Percentiles rank a stretch among this genome's conserved stretches.
These are phyloP conservation scores for Aspergillus ibericus DNA, from an alignment of 2,329 filamentous ascomycete species.

Conservation along the genomic window DNA sequence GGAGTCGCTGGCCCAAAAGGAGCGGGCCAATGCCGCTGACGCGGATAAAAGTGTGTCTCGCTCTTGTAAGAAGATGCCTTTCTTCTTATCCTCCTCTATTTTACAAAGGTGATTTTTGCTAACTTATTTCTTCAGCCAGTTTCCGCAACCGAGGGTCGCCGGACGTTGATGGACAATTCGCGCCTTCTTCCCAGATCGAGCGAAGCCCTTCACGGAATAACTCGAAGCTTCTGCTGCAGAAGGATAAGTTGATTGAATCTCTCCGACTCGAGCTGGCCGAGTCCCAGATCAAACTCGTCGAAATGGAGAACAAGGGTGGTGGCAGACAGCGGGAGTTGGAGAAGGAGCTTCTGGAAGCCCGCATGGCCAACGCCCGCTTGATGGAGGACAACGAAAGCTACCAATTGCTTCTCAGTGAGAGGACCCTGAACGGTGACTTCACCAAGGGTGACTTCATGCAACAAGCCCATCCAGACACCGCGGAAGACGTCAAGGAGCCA, in stretches of 20 bases:
- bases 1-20: slow-evolving; percentile 79
- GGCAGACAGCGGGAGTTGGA: slow-evolving; percentile 88
- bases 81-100: not conserved
- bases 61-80: slow-evolving; percentile 47
- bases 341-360: slow-evolving; percentile 81
- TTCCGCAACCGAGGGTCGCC: slow-evolving; percentile 56
- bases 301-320: slow-evolving; percentile 89
- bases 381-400: slow-evolving; percentile 99
- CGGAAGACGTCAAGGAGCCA: slow-evolving; percentile 47
- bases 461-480: slow-evolving; percentile 39
- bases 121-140: slow-evolving; percentile 36
- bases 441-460: slow-evolving; percentile 77
- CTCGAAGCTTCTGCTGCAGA: slow-evolving; percentile 87
- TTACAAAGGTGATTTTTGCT: slow-evolving; percentile 14
- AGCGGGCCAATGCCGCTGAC: slow-evolving; percentile 53
- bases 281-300: slow-evolving; percentile 90
- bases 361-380: slow-evolving; percentile 91
- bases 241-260: slow-evolving; percentile 93
- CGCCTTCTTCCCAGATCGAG: slow-evolving; percentile 78
- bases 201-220: slow-evolving; percentile 87
- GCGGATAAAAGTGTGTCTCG: slow-evolving; percentile 53
- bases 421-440: slow-evolving; percentile 93
- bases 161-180: slow-evolving; percentile 78
- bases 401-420: slow-evolving; percentile 89
- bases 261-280: slow-evolving; percentile 90